Conservation (phyloP, 2,329 filamentous ascomycete species). For the Penicillium freii region DNA sequence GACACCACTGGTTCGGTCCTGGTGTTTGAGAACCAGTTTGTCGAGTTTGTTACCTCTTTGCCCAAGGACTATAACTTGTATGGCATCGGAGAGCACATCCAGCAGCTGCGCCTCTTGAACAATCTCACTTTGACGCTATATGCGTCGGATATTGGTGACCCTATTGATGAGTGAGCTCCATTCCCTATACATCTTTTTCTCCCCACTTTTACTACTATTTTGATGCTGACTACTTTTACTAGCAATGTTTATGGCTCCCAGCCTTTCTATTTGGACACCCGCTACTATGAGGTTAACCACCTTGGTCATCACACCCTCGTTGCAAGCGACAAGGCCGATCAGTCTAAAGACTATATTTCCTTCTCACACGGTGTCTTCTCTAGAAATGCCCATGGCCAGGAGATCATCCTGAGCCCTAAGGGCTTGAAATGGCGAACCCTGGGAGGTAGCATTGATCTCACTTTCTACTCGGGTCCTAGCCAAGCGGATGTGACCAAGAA, state of each 20-base stretch:
- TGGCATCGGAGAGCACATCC: slow-evolving; percentile 71
- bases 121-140: slow-evolving; percentile 69
- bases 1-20: slow-evolving; percentile 62
- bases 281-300: slow-evolving; percentile 63
- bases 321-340: slow-evolving; percentile 53
- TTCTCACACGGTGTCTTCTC: slow-evolving; percentile 75
- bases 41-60: slow-evolving; percentile 66
- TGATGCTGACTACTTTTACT: neutral
- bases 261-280: slow-evolving; percentile 75
- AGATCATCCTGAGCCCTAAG: slow-evolving; percentile 62
- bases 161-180: slow-evolving; percentile 43
- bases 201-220: neutral
- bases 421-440: slow-evolving; percentile 71
- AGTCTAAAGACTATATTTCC: slow-evolving; percentile 58
- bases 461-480: slow-evolving; percentile 72
- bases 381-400: slow-evolving; percentile 73
- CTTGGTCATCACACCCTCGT: slow-evolving; percentile 54
- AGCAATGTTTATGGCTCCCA: slow-evolving; percentile 73
- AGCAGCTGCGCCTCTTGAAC: slow-evolving; percentile 67
- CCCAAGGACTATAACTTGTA: slow-evolving; percentile 74
- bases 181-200: neutral
- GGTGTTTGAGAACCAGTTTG: slow-evolving; percentile 74
- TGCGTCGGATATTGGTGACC: slow-evolving; percentile 64
- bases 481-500: slow-evolving; percentile 66
- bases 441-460: slow-evolving; percentile 75